Evolutionary conservation across 2,329 filamentous ascomycete species (phyloP), one percentile per base, ranked within the genome.

Genomic region (Cercospora zeae-maydis): DNA sequence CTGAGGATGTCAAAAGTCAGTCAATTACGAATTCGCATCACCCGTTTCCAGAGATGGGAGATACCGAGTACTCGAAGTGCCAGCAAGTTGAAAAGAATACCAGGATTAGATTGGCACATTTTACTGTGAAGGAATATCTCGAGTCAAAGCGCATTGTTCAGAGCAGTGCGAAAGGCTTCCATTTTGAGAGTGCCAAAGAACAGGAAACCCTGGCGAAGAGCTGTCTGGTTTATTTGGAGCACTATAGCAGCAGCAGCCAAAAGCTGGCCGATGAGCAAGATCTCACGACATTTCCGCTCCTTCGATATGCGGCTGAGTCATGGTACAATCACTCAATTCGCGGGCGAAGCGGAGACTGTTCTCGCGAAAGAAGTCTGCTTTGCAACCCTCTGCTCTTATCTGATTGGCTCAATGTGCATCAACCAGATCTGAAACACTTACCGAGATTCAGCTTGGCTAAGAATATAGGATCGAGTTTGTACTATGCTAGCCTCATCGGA

Each of bases 221-320:
- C 52, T 69, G 66, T 49, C 39, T 69, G 33, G 42, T 39, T 9
- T 24, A 59, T 52, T 30, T 69, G 62, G 31, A 2, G 63, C 13
- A 60, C 21, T 69, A 67, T 14, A 62, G 61, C 34, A 16, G n/a
- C 2, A 13, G 16, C 1, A 10, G 21, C 21, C 10, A 24, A 24
- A 24, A 19, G 39, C 16, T 45, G 19, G 21, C 39, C 21, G 1
- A 21, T 2, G 1, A 7, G 11, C 19, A 13, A 19, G 42, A 45
- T 10, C 11, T 24, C 16, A 2, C 13, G n/a, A 56, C 47, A n/a
- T 67, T 67, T 54, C 66, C 65, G 5, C 54, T 68, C 11, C 47
- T 68, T 11, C 1, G 31, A 16, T 67, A 68, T 24, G 58, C 65
- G 5, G 65, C 65, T 9, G 2, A 19, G 10, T 61, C 58, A n/a